Evolutionary conservation across 1,139 yeast genomes (phyloP), one percentile per base, ranked within the genome.

Genomic region (Scheffersomyces titani): DNA sequence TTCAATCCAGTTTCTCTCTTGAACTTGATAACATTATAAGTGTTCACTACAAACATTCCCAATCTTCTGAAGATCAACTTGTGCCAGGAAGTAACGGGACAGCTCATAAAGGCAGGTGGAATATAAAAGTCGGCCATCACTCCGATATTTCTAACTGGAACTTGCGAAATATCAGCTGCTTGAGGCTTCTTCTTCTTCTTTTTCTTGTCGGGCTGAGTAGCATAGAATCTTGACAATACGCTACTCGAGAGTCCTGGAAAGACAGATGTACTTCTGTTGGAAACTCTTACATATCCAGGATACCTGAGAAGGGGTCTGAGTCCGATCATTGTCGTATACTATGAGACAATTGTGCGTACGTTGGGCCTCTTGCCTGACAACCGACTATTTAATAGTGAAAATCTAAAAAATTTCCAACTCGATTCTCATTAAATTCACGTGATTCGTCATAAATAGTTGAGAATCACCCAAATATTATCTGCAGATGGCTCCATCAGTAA

Each of bases 1-100:
- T 82, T 85, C 63, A 85, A 74, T 46, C 87, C 87, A 54, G 89
- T 84, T 61, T 84, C 86, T 64, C 83, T 80, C 61, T 89, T 83
- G 67, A 86, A 85, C 63, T 85, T 78, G 48, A 85, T 89, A 18
- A 88, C 85, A 67, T 85, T 87, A 53, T 84, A 80, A 47, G 90
- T 87, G 69, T 87, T 87, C 65, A 86, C 78, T 36, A 88, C 88
- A 55, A 84, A 76, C 4, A 81, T 74, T 54, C 85, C 84, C 44
- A 84, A 65, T 59, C 88, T 76, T 62, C 82, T 70, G 59, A 75
- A 64, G 0, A 78, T 51, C 54, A 79, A 68, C 57, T 69, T 71
- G 56, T 69, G 80, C 84, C 84, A 80, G 56, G 74, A 70, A 3
- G 65, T 59, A 3, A 77, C 59, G 0, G 83, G 82, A 44, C 72